A percentile compares a stretch with the other conserved stretches of the same genome.
phyloP scores from a whole-genome alignment of 1,139 yeast genomes.

The Yamadazyma dendronema region DNA sequence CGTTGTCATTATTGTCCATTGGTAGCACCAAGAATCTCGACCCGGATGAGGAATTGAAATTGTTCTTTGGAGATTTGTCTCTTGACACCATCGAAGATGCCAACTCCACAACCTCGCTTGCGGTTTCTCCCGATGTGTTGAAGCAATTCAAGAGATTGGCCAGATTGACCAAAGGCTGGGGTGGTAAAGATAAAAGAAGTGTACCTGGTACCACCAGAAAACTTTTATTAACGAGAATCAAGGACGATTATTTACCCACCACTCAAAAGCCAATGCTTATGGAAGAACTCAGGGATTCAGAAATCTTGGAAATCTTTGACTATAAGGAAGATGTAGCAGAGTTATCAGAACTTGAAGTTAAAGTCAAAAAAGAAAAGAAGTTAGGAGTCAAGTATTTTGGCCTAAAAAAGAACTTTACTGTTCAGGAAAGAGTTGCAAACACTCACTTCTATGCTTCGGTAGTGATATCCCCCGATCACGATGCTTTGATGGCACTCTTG shows the following conservation, averaged over 20 bases:
- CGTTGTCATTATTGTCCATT: slow-evolving; percentile 42
- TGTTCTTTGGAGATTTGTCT: slow-evolving; percentile 72
- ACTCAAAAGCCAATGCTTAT: slow-evolving; percentile 59
- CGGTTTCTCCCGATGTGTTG: slow-evolving; percentile 64
- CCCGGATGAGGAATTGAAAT: slow-evolving; percentile 75
- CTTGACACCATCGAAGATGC: slow-evolving; percentile 71
- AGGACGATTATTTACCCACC: slow-evolving; percentile 83
- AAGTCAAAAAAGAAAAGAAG: slow-evolving; percentile 44
- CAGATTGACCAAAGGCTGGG: slow-evolving; percentile 73
- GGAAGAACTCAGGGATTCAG: slow-evolving; percentile 50
- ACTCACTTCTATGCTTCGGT: slow-evolving; percentile 66
- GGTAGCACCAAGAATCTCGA: slow-evolving; percentile 57
- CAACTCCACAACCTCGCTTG: slow-evolving; percentile 57
- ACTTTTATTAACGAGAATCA: slow-evolving; percentile 64
- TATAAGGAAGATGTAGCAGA: slow-evolving; percentile 38
- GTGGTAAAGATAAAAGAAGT: slow-evolving; percentile 70
- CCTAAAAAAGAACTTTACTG: slow-evolving; percentile 42
- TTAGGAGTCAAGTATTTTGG: slow-evolving; percentile 56
- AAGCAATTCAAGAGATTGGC: slow-evolving; percentile 63
- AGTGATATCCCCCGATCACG: slow-evolving; percentile 72
- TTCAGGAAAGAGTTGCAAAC: slow-evolving; percentile 47
- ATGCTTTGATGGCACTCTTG: slow-evolving; percentile 54
- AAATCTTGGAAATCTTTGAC: slow-evolving; percentile 36
- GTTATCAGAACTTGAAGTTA: slow-evolving; percentile 24
- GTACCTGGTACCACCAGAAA: slow-evolving; percentile 75